Percentiles rank a stretch among this genome's conserved stretches.
These are phyloP conservation scores for Teunomyces aglyptinius DNA, from an alignment of 805 yeast species.

Conservation along the genomic window DNA sequence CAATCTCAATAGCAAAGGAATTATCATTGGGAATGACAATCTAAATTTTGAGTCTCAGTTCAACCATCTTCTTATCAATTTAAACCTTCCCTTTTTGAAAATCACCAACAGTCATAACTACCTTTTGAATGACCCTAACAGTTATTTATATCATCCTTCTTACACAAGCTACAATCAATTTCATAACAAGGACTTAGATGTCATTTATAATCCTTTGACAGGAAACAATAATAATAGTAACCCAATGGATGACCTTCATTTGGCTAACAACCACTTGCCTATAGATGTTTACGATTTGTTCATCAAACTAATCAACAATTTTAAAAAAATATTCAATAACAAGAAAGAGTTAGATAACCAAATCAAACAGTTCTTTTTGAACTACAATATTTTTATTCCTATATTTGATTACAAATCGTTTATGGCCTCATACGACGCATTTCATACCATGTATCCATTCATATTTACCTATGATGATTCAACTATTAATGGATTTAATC, in stretches of 20 bases:
- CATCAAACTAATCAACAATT: constrained; percentile 43
- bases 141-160: constrained; percentile 42
- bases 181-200: constrained; percentile 36
- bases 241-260: constrained; percentile 5
- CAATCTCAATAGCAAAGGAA: constrained; percentile 41
- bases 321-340: constrained; percentile 37
- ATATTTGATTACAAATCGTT: constrained; percentile 53
- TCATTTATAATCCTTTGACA: constrained; percentile 41
- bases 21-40: constrained; percentile 46
- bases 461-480: constrained; percentile 47
- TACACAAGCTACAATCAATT: constrained; percentile 35
- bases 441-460: constrained; percentile 48
- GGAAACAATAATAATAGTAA: constrained; percentile 14
- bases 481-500: constrained; percentile 47
- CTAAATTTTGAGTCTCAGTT: constrained; percentile 45
- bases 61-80: constrained; percentile 42
- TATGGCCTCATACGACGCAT: constrained; percentile 50
- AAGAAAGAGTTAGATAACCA: constrained; percentile 46
- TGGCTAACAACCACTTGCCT: constrained; percentile 25
- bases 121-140: constrained; percentile 39
- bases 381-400: constrained; percentile 54
- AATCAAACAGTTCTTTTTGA: constrained; percentile 48
- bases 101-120: constrained; percentile 44
- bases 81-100: constrained; percentile 43
- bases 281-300: constrained; percentile 42